phyloP scores from a whole-genome alignment of 2,329 filamentous ascomycete species.

The Fusarium nisikadoi region DNA sequence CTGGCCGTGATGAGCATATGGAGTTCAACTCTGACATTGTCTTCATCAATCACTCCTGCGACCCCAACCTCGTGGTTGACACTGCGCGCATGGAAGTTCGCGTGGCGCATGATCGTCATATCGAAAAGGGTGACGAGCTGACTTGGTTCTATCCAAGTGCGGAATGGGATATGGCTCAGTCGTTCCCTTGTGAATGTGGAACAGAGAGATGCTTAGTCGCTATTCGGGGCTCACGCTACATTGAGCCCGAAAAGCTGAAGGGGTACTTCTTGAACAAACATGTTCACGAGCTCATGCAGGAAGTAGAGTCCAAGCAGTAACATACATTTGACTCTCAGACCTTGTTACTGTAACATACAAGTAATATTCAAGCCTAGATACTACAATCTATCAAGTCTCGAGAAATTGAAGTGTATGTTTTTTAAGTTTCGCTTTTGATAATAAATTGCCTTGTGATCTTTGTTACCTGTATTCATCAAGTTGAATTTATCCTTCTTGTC shows the following conservation, averaged over 20 bases:
- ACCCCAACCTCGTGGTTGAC: not conserved
- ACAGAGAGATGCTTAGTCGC: not conserved
- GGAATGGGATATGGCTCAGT: not conserved
- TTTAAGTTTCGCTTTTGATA: too few species aligned
- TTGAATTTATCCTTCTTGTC: too few species aligned
- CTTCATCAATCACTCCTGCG: not conserved
- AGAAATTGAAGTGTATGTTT: too few species aligned
- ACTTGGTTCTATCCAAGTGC: not conserved
- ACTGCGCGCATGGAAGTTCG: not conserved
- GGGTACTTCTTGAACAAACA: not conserved
- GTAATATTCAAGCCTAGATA: not conserved
- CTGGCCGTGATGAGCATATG: not conserved
- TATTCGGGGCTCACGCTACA: not conserved
- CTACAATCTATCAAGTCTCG: too few species aligned
- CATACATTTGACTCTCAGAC: fast-evolving
- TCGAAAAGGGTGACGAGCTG: not conserved
- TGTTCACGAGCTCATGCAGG: not conserved
- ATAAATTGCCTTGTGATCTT: too few species aligned
- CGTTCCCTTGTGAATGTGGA: not conserved
- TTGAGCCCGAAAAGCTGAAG: not conserved
- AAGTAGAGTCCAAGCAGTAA: not conserved
- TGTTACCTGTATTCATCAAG: too few species aligned
- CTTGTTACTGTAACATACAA: fast-evolving
- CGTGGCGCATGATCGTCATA: not conserved
- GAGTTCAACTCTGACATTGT: not conserved